Percentiles rank a stretch among this genome's conserved stretches.
Conservation (phyloP, 2,329 filamentous ascomycete species). For the Neoscytalidium dimidiatum region DNA sequence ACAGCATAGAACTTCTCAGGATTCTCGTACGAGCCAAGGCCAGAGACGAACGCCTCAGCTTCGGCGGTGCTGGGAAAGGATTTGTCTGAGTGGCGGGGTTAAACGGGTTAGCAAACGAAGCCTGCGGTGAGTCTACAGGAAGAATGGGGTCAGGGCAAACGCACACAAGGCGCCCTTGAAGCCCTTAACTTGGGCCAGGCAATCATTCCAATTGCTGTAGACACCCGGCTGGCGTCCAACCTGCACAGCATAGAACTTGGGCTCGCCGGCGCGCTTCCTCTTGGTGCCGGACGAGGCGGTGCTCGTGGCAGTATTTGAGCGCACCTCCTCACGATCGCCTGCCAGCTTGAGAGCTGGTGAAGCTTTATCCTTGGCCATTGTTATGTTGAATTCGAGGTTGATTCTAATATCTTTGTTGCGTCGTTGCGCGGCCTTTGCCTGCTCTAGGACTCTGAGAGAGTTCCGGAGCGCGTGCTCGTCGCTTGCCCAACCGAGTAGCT, state of each 20-base stretch:
- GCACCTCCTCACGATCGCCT: constrained; percentile 20
- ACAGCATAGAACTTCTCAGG: constrained; percentile 60
- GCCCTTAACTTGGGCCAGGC: constrained; percentile 62
- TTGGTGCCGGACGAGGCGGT: constrained; percentile 51
- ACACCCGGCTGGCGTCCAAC: constrained; percentile 62
- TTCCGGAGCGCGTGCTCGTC: not conserved
- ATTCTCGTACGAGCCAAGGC: not conserved
- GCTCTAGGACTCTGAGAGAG: not conserved
- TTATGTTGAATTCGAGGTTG: not conserved
- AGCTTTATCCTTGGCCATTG: not conserved
- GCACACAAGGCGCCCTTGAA: constrained; percentile 51
- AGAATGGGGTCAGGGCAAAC: constrained; percentile 20
- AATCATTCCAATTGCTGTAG: constrained; percentile 65
- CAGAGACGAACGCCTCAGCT: constrained; percentile 70
- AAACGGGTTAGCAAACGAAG: constrained; percentile 6
- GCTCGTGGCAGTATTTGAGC: constrained; percentile 25
- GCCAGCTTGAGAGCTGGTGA: not conserved
- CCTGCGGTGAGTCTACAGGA: too few species aligned
- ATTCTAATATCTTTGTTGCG: not conserved
- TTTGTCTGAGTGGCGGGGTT: constrained; percentile 62
- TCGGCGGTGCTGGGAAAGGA: constrained; percentile 73
- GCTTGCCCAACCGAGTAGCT: not conserved
- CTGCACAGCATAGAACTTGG: constrained; percentile 66
- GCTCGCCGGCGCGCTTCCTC: constrained; percentile 53
- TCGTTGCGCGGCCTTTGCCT: not conserved